Conservation (phyloP, 768 basidiomycete genomes). For the Lentinula detonsa region DNA sequence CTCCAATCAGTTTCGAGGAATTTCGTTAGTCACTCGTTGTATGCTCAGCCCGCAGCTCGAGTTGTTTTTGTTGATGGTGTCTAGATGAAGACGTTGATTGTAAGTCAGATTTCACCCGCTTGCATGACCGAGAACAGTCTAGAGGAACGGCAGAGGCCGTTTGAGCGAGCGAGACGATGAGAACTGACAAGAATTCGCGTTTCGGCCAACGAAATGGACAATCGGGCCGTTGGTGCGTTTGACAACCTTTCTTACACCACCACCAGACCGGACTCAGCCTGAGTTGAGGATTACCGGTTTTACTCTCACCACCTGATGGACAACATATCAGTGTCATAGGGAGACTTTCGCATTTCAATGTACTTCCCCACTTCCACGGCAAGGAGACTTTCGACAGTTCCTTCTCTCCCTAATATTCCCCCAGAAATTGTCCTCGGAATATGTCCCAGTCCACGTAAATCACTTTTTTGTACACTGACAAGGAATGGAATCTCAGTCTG, state of each 20-base stretch:
- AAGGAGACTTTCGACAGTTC: conserved; percentile 62
- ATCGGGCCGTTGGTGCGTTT: neutral
- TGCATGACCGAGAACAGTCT: no score
- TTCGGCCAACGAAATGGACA: neutral
- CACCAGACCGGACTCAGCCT: neutral
- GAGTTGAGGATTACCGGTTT: neutral
- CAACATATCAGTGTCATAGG: neutral
- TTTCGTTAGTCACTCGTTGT: no score
- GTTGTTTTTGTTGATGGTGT: no score
- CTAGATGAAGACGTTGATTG: no score
- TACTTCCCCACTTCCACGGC: conserved; percentile 85
- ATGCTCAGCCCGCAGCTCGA: no score
- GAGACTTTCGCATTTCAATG: conserved; percentile 34
- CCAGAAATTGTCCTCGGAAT: conserved; percentile 54
- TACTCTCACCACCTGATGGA: neutral
- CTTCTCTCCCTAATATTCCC: conserved; percentile 59
- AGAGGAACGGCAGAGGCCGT: no score
- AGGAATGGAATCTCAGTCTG: conserved; percentile 68
- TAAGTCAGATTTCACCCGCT: no score
- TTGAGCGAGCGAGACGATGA: neutral
- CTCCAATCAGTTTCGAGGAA: no score
- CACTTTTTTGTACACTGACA: conserved; percentile 76
- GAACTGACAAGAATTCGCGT: no score
- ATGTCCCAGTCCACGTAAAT: conserved; percentile 63
- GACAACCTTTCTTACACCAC: neutral